Base-by-base conservation (phyloP, 768 basidiomycete genomes). In the Pleurotus cornucopiae region DNA sequence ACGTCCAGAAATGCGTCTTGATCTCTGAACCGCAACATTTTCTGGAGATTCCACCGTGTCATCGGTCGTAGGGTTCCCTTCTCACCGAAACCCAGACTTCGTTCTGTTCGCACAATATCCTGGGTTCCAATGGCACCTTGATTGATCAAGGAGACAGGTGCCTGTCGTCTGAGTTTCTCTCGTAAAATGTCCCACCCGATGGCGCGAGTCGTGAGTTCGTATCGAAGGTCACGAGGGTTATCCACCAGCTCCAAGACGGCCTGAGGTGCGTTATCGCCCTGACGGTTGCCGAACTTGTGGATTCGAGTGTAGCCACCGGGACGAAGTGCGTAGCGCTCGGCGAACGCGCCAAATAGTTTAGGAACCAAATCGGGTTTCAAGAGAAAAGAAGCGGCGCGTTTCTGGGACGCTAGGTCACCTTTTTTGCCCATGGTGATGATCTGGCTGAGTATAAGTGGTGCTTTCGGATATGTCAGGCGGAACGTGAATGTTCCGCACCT, bases 231-330 rank as follows among this genome's bases (percentile, higher is more conserved):
- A 57, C 81, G 77, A 13, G 93, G 92, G 64, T 90, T 89, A 75
- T 98, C 97, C 26, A 98, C 95, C n/a, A 99, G 77, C 68, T 96
- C 92, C 44, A 99, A 71, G 60, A 99, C 83, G 3, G 95, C 94
- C 63, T 87, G 80, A 1, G 94, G 93, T 21, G 97, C 97, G 63
- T 95, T 91, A 75, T 99, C 97, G 12, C 95, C 94, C 55, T 74
- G 77, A 4, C 96, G 84, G 67, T 88, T 83, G n/a, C 95, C 96
- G 60, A 86, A 91, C 68, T 88, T 92, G 69, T 93, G 86, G 58
- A 98, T 87, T 20, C 97, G 86, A 4, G 96, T 98, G 74, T 98
- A 99, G 6, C 97, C 97, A 1, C 97, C 97, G 2, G 87, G 86
- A 2, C 97, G 83, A 13, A 76, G 62, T 0, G 83, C 78, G 70